Evolutionary conservation across 148 eudicot species (phyloP), one percentile per base, ranked within the genome.

Genomic region (Cornus suecica): DNA sequence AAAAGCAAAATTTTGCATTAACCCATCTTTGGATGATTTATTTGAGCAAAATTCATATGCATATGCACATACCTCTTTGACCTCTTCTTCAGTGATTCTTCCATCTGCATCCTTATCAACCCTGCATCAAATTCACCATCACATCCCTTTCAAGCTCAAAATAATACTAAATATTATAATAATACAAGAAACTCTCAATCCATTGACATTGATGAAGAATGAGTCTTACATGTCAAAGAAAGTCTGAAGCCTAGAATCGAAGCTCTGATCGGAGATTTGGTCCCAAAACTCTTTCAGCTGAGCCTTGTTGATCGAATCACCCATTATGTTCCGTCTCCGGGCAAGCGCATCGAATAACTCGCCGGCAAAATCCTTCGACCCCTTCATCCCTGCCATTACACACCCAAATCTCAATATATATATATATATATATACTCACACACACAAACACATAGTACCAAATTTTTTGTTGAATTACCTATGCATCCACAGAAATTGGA

Each of bases 41-140:
- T 32, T 32, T 45, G 2, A 45, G 1, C 51, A 18, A 24, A 25
- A 8, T 27, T 63, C n/a, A 30, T n/a, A n/a, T n/a, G n/a, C n/a
- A 18, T 51, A 11, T 77, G 61, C 29, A 34, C 71, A 9, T 82
- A 87, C 90, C 90, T 87, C 90, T 68, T 75, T 77, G 48, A 87
- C 90, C 85, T 87, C 90, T 10, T 81, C 86, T 79, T 85, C 88
- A 18, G 85, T 76, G 32, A 87, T 87, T 78, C 86, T 72, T 8
- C 90, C 90, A 79, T 87, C 90, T 0, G 90, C 88, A 72, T 87
- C 88, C 74, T 87, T 87, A 67, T 87, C 90, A 73, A 87, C 90
- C 90, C 90, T 87, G 84, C 65, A 78, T 51, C 37, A 18, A 74
- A 24, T 42, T 25, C 20, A 60, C 11, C 6, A 7, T 52, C 22